Evolutionary conservation across 352 stramenopile genomes (phyloP), one percentile per base, ranked within the genome.

Genomic region (Phytophthora foliorum): DNA sequence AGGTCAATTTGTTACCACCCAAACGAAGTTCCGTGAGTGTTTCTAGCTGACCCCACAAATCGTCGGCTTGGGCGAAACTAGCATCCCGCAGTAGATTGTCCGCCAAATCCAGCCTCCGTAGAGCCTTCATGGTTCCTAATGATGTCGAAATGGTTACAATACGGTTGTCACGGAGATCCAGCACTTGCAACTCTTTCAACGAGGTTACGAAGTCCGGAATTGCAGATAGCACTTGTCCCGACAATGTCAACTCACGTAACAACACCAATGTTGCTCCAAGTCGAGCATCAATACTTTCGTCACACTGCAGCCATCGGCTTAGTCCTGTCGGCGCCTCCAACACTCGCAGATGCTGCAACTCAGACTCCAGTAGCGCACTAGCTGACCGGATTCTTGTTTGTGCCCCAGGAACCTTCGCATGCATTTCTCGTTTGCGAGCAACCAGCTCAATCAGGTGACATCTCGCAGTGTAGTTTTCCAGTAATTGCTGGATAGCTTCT

Each of bases 41-140:
- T 29, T 42, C 63, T 29, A 80, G 32, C 32, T 53, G 25, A n/a
- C 31, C 32, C 72, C 72, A 80, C 34, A 61, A 7, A 5, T 58
- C 46, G 11, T 71, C 57, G 19, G 59, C 38, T 31, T 70, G 32
- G 6, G 42, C 24, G 32, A 80, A 80, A 69, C 69, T 77, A 13
- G 55, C 38, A 50, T 80, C 72, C 11, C 71, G 57, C 21, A 88
- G 54, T 21, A 65, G 49, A 60, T 90, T 90, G 14, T 74, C 57
- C 0, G 77, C 74, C 25, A 91, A 50, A 61, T 82, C 31, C 10
- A 91, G 45, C 0, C 17, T 56, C 25, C 62, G 57, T 1, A 89
- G 62, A 8, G 41, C 41, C 31, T 66, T 66, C 22, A 85, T 52
- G 0, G 31, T 31, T 10, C 48, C 48, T 29, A 86, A 24, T 6